Conservation (phyloP, 345 rosid species). For the Luvunga scandens region DNA sequence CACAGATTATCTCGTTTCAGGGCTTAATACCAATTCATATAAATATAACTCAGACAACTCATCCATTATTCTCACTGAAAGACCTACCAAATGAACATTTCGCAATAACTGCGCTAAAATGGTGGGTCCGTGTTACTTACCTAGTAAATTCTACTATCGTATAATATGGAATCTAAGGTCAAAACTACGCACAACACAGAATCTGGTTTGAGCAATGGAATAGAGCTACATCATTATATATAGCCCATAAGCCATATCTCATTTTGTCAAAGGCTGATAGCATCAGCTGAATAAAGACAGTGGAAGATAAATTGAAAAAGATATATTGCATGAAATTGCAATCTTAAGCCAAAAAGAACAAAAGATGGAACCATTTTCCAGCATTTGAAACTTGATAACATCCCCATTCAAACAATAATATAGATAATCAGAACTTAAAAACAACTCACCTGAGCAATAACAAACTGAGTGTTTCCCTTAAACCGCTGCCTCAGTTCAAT, state of each 20-base stretch:
- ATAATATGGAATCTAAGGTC: not conserved
- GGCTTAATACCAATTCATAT: not conserved
- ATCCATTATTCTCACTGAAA: not conserved
- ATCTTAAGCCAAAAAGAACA: not conserved
- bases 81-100: not conserved
- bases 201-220: not conserved
- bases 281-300: not conserved
- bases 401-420: not conserved
- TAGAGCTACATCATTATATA: not conserved
- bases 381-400: not conserved
- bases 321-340: not conserved
- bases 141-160: not conserved
- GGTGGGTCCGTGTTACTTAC: not conserved
- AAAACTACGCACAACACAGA: not conserved
- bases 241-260: not conserved
- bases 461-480: constrained; percentile 78
- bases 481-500: constrained; percentile 52
- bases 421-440: not conserved
- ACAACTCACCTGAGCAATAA: constrained; percentile 65
- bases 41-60: not conserved
- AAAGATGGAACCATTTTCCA: not conserved
- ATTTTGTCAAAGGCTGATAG: not conserved
- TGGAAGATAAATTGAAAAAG: not conserved
- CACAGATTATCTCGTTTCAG: not conserved
- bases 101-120: not conserved